Percentiles rank a stretch among this genome's conserved stretches.
Evolutionary conservation across 768 basidiomycete species (phyloP).

Genomic region (Termitomyces sp.): DNA sequence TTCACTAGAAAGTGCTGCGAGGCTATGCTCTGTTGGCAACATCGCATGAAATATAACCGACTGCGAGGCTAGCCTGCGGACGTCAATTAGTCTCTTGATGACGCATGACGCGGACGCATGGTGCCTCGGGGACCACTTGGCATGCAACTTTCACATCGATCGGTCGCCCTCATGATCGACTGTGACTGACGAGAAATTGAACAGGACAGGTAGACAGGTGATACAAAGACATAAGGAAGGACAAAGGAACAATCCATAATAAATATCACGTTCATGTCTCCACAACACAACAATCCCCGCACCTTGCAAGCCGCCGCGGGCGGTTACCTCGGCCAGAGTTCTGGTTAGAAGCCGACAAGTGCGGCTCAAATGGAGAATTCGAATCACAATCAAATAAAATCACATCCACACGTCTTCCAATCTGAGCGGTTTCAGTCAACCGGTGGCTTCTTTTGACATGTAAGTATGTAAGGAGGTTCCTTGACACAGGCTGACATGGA

Average conservation of each 20-base stretch:
- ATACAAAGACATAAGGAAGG: neutral
- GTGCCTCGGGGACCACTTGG: neutral
- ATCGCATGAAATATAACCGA: neutral
- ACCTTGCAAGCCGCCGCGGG: neutral
- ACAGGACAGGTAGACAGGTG: neutral
- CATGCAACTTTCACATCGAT: neutral
- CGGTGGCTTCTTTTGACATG: slow-evolving; percentile 11
- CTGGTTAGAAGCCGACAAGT: slow-evolving; percentile 20
- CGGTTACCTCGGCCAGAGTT: slow-evolving; percentile 1
- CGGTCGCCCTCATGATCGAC: neutral
- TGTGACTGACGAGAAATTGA: neutral
- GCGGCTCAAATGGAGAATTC: slow-evolving; percentile 19
- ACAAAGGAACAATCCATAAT: neutral
- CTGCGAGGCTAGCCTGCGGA: neutral
- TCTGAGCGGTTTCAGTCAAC: slow-evolving; percentile 38
- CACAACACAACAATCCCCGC: neutral
- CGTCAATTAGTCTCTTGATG: slow-evolving; percentile 3
- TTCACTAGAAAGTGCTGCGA: neutral
- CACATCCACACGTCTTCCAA: slow-evolving; percentile 21
- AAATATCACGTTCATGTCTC: neutral
- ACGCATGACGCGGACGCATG: neutral
- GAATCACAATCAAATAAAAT: slow-evolving; percentile 14
- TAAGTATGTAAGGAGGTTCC: slow-evolving; percentile 13
- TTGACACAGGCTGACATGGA: slow-evolving; percentile 4
- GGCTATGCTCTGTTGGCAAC: neutral